Base-by-base conservation (phyloP, 148 eudicot species). In the Spergularia marina region DNA sequence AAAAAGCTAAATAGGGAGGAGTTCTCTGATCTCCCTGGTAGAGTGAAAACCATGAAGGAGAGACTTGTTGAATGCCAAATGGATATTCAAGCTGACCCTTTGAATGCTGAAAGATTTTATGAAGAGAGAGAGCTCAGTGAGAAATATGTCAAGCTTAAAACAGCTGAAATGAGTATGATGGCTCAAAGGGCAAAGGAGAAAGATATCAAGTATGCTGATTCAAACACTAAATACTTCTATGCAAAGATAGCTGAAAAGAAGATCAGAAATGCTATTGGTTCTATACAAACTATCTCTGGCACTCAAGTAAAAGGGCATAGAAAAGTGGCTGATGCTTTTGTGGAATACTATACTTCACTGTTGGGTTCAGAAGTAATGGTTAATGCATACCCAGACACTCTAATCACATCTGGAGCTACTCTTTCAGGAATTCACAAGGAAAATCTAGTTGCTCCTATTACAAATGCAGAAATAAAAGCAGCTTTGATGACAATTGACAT, bases 381-480 rank as follows among this genome's bases (percentile, higher is more conserved):
- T n/a, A n/a, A 44, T 44, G 49, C 7, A 6, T 44, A 44, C 10
- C 49, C 49, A 0, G 0, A 0, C 1, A 0, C 10, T 9, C 49
- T 44, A 0, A 44, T 44, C 0, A 44, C 49, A 0, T 6, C 1
- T 6, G 49, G 49, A 4, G 7, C 49, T 6, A 9, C 5, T 44
- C 7, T 44, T 4, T 6, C 7, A 0, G 0, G 0, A 0, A 41
- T 0, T 0, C 44, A 41, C 44, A 5, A 41, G 6, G 2, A 0
- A 5, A 41, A 0, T 0, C 2, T 41, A 5, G 8, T 0, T 1
- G 2, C 44, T 1, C 6, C 6, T 41, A 7, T 41, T 7, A 41
- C 44, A 41, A 12, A 12, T 20, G 36, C 18, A 16, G 68, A 65
- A 2, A 41, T 65, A 0, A 39, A 65, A 15, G 36, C 12, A 4